phyloP scores from a whole-genome alignment of 345 rosid species.

The Leavenworthia alabamica region DNA sequence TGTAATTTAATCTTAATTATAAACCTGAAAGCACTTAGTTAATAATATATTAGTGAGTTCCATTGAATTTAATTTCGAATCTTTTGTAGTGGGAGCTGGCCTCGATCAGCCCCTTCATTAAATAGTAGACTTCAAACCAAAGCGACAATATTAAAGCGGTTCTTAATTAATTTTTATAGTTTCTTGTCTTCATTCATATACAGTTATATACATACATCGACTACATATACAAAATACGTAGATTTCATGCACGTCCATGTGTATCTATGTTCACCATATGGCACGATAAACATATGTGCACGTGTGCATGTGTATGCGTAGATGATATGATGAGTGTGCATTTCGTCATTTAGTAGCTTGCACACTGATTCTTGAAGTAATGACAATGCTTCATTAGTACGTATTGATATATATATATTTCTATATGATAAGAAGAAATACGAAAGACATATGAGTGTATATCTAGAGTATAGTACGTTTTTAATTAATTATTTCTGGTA shows the following conservation, averaged over 20 bases:
- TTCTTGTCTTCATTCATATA: background rate
- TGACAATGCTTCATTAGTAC: background rate
- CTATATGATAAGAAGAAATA: constrained; percentile 3
- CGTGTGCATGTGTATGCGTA: background rate
- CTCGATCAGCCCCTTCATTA: constrained; percentile 19
- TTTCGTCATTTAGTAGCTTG: too few relatives aligned
- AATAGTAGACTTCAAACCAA: constrained; percentile 24
- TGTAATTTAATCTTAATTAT: constrained; percentile 33
- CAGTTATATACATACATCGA: background rate
- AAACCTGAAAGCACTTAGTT: constrained; percentile 21
- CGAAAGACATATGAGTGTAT: too few relatives aligned
- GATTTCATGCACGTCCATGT: constrained; percentile 1
- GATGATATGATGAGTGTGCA: background rate
- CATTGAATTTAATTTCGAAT: constrained; percentile 27
- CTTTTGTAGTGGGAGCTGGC: constrained; percentile 50
- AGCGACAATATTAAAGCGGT: constrained; percentile 18
- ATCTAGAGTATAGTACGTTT: too few relatives aligned
- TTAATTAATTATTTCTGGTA: background rate
- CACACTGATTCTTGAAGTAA: background rate
- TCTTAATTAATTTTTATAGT: constrained; percentile 9
- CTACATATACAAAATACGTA: background rate
- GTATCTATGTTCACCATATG: constrained; percentile 11
- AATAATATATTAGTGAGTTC: background rate
- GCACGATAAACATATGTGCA: background rate
- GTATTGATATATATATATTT: too few relatives aligned